Evolutionary conservation across 192 early-diverging fungal species (phyloP), one percentile per base, ranked within the genome.

Genomic region (Podila minutissima): DNA sequence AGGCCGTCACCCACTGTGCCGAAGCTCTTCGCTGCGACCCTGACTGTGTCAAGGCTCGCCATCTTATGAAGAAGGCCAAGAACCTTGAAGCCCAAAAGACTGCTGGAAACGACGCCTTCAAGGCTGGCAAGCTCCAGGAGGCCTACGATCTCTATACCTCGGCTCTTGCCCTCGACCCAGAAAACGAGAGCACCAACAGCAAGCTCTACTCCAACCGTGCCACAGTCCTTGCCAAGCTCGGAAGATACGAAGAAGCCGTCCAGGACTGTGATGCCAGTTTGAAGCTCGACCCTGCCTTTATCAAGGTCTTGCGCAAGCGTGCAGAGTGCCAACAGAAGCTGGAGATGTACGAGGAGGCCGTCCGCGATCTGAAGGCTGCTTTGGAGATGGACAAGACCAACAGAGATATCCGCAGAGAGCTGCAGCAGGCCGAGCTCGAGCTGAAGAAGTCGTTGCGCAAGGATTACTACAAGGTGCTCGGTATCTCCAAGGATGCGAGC

Each of bases 391-490:
- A 94, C 48, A 83, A 90, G 41, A 73, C 82, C 29, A 92, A 96
- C 71, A 72, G 89, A 28, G 81, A 83, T 41, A 64, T 77, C 57
- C 74, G 74, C 29, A 59, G 68, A 9, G 74, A 84, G 19, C 71
- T 86, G 29, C 84, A 85, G 32, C 84, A 83, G 58, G 93, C 95
- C 9, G 88, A 95, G 83, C 64, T 88, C 41, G 86, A 89, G 62
- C 72, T 88, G 33, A 91, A 92, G 68, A 87, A 91, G 64, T 88
- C 95, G n/a, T 84, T 92, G 83, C 90, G 95, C 62, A 98, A 98
- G 79, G 97, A 99, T 79, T 99, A 97, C 74, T 99, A 99, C 85
- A 92, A 97, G 83, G 93, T 98, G 66, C 79, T 99, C 20, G 95
- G 92, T 12, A 82, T 97, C 24, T 32, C 82, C 12, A 93, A 93